Percentiles rank a stretch among this genome's conserved stretches.
These are phyloP conservation scores for Boletus subparvulus DNA, from an alignment of 768 basidiomycete genomes.

Conservation along the genomic window DNA sequence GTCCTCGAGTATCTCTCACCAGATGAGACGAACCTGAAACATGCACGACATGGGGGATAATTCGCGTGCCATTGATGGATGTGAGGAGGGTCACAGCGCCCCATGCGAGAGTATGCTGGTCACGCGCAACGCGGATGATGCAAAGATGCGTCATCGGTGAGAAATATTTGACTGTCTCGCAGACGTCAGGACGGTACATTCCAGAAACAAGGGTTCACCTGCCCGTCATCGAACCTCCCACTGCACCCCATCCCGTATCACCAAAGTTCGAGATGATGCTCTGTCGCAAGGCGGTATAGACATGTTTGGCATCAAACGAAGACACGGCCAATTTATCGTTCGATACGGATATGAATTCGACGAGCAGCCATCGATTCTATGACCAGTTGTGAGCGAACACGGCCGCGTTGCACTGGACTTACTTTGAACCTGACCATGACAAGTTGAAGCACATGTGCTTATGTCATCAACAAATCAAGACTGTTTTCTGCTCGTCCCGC, in stretches of 20 bases:
- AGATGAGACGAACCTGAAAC: conserved; percentile 61
- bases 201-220: conserved; percentile 16
- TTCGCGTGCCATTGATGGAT: conserved; percentile 52
- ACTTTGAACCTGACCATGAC: conserved; percentile 74
- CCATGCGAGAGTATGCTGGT: conserved; percentile 79
- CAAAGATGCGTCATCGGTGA: conserved; percentile 81
- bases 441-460: neutral
- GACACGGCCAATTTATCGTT: conserved; percentile 10
- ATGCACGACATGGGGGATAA: conserved; percentile 77
- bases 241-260: conserved; percentile 82
- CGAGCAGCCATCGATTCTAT: conserved; percentile 86
- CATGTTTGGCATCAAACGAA: conserved; percentile 56
- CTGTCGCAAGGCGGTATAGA: conserved; percentile 69
- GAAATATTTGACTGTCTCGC: conserved; percentile 74
- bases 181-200: neutral
- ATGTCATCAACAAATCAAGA: conserved; percentile 7
- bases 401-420: neutral
- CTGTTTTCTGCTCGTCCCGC: neutral
- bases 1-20: neutral
- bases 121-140: conserved; percentile 83
- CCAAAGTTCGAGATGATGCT: conserved; percentile 75
- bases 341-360: conserved; percentile 68
- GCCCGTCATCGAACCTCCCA: conserved; percentile 72
- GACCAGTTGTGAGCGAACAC: neutral
- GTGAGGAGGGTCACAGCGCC: conserved; percentile 73